Evolutionary conservation across 331 rosid genomes (phyloP).

Genomic region (Malus hybrid): DNA sequence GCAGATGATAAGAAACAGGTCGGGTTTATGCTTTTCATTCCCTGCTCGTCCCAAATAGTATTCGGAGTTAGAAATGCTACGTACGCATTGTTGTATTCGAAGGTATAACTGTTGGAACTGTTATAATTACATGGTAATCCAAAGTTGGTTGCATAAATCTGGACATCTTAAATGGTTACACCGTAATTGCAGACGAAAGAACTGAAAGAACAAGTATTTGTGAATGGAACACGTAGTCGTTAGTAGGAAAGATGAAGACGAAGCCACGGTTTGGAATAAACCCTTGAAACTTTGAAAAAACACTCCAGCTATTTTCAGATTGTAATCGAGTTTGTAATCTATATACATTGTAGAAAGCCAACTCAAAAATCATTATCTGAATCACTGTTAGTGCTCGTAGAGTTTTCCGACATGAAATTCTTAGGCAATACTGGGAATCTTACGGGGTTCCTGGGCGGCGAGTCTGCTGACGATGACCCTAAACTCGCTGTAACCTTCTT

Average conservation of each 20-base stretch:
- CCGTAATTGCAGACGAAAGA: neutral
- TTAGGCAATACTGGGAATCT: conserved; percentile 35
- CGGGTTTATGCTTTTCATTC: conserved; percentile 13
- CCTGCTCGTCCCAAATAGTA: conserved; percentile 1
- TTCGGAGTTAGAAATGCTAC: neutral
- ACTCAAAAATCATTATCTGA: conserved; percentile 26
- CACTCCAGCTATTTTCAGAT: neutral
- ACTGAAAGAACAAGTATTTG: neutral
- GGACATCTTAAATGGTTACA: neutral
- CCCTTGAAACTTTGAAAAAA: conserved; percentile 7
- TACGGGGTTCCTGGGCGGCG: conserved; percentile 16
- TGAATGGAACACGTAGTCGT: neutral
- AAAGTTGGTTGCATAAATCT: neutral
- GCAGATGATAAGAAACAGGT: conserved; percentile 17
- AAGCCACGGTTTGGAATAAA: neutral
- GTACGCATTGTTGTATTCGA: neutral
- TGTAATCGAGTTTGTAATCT: conserved; percentile 4
- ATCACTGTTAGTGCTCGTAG: conserved; percentile 24
- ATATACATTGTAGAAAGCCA: conserved; percentile 4
- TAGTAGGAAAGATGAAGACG: neutral
- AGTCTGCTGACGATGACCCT: conserved; percentile 15
- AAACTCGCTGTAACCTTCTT: conserved; percentile 10
- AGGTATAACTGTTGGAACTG: neutral
- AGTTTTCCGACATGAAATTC: conserved; percentile 38
- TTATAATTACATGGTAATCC: neutral